Conservation (phyloP, 1,284 basidiomycete genomes). For the Inonotus obliquus region DNA sequence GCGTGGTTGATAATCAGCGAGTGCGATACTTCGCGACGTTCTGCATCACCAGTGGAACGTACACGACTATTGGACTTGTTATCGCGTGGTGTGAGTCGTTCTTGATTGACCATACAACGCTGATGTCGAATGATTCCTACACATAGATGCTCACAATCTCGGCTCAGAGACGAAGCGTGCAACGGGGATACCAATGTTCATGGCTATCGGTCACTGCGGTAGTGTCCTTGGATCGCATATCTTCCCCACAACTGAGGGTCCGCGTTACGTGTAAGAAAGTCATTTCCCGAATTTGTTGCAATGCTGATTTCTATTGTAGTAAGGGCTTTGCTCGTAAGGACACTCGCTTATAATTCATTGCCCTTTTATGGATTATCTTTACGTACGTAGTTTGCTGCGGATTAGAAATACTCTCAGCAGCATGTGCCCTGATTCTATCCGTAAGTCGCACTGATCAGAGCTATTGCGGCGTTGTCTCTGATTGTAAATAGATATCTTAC, state of each 20-base stretch:
- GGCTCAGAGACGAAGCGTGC: conserved; percentile 77
- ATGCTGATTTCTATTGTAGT: conserved; percentile 30
- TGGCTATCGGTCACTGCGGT: conserved; percentile 71
- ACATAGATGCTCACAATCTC: conserved; percentile 58
- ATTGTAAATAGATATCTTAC: conserved; percentile 52
- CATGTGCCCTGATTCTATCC: conserved; percentile 47
- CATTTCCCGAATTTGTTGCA: not conserved
- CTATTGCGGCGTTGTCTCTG: not conserved
- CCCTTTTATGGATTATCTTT: not conserved
- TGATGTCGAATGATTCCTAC: not conserved
- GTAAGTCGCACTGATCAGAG: conserved; percentile 32
- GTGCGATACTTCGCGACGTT: conserved; percentile 66
- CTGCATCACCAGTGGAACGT: conserved; percentile 65
- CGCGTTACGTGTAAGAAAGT: conserved; percentile 49
- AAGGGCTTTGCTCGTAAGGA: conserved; percentile 57
- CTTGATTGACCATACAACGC: conserved; percentile 1
- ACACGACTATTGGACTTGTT: conserved; percentile 59
- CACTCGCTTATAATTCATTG: not conserved
- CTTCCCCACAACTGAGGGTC: conserved; percentile 59
- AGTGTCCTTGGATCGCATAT: conserved; percentile 69
- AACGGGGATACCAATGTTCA: conserved; percentile 68
- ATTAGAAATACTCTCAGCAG: conserved; percentile 53
- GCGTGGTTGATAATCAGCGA: conserved; percentile 37
- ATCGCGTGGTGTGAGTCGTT: conserved; percentile 65
- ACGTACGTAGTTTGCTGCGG: conserved; percentile 8